Base-by-base conservation (phyloP, 2,329 filamentous ascomycete species). In the Xylaria sp. region DNA sequence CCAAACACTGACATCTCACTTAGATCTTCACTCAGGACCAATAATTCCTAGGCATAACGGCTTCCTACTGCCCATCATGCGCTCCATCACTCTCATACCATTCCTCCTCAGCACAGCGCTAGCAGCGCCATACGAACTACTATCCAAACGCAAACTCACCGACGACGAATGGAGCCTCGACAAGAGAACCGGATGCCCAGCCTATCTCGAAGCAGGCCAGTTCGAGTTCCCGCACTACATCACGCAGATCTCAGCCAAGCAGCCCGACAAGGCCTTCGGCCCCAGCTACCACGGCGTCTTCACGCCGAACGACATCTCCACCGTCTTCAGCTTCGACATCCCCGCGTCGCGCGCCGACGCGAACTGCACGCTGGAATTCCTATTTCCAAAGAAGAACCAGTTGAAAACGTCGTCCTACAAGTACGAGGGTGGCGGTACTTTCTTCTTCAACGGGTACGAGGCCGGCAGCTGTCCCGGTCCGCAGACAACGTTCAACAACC, bases 311-410 rank as follows among this genome's bases (percentile, higher is more conserved):
- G 78, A 80, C 65, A 69, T 81, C 39, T 77, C 76, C 1, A 73
- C 74, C 46, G 70, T 86, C 68, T 85, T 85, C 78, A 82, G 80
- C 68, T 86, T 86, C 73, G 81, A 86, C 69, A 77, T 86, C 28
- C 81, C 81, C 0, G 70, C 76, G 2, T 75, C 74, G 3, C 78
- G 81, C 58, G 68, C 76, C 46, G 80, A 81, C 68, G 82, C 82
- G 69, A 82, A 79, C 39, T 86, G 85, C 78, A 83, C 80, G 5
- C 74, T 86, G n/a, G 76, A 82, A 66, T 85, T 87, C 76, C 75
- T 83, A 46, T 80, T 86, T 69, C 84, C 84, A 0, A 69, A 65
- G 25, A 74, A 72, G 70, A 68, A 73, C 15, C 76, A 80, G 70
- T 77, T 83, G 7, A 69, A 70, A 46, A 80, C 78, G 2, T 81